phyloP scores from a whole-genome alignment of 2,329 filamentous ascomycete genomes.

The Neonectria magnoliae region DNA sequence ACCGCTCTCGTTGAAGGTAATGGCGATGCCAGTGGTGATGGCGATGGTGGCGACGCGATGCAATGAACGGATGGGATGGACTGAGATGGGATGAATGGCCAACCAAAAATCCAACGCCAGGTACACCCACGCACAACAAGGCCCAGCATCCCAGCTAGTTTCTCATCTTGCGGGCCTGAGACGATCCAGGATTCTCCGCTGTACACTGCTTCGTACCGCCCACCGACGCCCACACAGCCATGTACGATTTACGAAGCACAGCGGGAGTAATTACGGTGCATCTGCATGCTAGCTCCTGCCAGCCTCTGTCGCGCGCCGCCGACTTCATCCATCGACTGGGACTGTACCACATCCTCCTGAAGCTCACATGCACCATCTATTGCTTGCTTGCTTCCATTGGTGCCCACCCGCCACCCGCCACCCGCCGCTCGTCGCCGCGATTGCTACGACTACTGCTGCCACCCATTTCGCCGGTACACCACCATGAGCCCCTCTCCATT shows the following conservation, averaged over 20 bases:
- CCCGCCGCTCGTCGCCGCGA: slow-evolving; percentile 16
- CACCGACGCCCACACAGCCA: slow-evolving; percentile 11
- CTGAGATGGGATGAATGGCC: slow-evolving; percentile 2
- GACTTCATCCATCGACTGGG: slow-evolving; percentile 27
- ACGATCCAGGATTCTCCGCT: slow-evolving; percentile 28
- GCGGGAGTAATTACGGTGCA: slow-evolving; percentile 3
- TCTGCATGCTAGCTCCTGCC: background rate
- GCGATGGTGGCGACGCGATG: background rate
- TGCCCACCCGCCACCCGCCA: slow-evolving; percentile 17
- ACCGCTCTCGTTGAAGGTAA: background rate
- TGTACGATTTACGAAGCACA: background rate
- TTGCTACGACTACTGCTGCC: slow-evolving; percentile 16
- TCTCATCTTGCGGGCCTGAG: slow-evolving; percentile 5
- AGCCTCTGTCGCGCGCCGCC: slow-evolving; percentile 22
- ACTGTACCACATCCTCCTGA: slow-evolving; percentile 31
- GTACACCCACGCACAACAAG: slow-evolving; percentile 24
- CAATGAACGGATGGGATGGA: slow-evolving; percentile 13
- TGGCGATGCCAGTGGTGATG: background rate
- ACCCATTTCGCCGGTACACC: slow-evolving; percentile 1
- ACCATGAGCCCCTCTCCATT: background rate
- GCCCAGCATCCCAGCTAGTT: slow-evolving; percentile 1
- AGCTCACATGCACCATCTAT: slow-evolving; percentile 25
- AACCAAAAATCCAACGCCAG: slow-evolving; percentile 30
- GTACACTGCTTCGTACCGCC: slow-evolving; percentile 10
- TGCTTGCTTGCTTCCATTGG: slow-evolving; percentile 24